These are phyloP conservation scores for Populus pruinosa DNA, from an alignment of 345 rosid genomes.

Conservation along the genomic window DNA sequence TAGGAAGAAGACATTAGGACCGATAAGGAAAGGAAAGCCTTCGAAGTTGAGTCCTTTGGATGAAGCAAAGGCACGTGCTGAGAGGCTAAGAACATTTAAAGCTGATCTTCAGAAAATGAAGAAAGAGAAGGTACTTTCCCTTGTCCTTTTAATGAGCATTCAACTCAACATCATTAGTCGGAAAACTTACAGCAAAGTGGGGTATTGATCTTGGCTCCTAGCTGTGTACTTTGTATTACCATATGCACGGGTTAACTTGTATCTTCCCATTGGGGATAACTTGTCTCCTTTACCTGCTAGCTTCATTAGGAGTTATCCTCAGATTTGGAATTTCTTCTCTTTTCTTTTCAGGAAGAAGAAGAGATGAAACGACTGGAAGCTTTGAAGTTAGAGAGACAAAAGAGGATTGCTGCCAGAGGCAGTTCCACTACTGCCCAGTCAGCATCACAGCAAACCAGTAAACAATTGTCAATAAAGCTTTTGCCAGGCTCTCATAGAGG, in stretches of 20 bases:
- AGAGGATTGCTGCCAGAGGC: conserved; percentile 78
- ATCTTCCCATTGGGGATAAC: not conserved
- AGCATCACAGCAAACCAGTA: conserved; percentile 48
- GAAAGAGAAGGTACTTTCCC: conserved; percentile 73
- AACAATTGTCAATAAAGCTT: conserved; percentile 50
- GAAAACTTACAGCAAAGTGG: not conserved
- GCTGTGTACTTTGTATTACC: conserved; percentile 2
- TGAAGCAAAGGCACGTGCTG: conserved; percentile 94
- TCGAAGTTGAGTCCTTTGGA: conserved; percentile 82
- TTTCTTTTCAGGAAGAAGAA: conserved; percentile 62
- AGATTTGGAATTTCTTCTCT: not conserved
- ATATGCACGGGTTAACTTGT: conserved; percentile 1
- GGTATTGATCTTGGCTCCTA: not conserved
- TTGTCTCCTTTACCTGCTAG: conserved; percentile 1
- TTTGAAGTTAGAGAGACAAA: conserved; percentile 77
- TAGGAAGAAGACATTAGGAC: conserved; percentile 65
- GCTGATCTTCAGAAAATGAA: conserved; percentile 94
- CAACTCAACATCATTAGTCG: not conserved
- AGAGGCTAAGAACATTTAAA: conserved; percentile 78
- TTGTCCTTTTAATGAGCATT: not conserved
- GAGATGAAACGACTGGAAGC: conserved; percentile 70
- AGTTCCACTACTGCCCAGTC: conserved; percentile 47
- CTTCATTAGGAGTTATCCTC: not conserved
- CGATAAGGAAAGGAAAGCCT: conserved; percentile 74
- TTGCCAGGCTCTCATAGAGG: conserved; percentile 60